phyloP scores from a whole-genome alignment of 176 grass and related monocot genomes.

The Eragrostis nindensis region DNA sequence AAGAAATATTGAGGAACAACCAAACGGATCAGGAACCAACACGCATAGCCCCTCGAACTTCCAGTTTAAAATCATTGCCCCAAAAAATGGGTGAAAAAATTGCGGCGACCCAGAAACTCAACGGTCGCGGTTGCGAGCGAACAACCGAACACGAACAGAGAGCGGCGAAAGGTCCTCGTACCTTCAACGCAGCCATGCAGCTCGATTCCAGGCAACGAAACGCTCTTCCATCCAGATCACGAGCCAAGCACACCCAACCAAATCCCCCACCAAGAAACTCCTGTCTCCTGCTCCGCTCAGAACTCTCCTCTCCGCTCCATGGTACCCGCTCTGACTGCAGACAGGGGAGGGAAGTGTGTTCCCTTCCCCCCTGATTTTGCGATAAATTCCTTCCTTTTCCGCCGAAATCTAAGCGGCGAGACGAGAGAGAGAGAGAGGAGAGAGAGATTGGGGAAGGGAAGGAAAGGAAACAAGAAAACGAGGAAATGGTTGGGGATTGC shows the following conservation, averaged over 20 bases:
- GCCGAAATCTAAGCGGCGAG: background rate
- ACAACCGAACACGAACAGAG: background rate
- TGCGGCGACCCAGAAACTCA: background rate
- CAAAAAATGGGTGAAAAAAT: background rate
- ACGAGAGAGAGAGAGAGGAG: background rate
- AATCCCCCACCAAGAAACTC: background rate
- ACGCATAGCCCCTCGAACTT: background rate
- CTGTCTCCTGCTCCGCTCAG: background rate
- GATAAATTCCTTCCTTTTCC: background rate
- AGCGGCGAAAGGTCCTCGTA: background rate
- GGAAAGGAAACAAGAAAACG: background rate
- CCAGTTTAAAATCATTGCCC: background rate
- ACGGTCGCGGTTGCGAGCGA: background rate
- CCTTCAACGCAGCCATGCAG: background rate
- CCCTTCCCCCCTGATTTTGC: background rate
- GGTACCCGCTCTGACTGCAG: background rate
- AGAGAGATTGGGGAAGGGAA: background rate
- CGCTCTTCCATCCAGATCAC: background rate
- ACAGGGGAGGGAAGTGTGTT: background rate
- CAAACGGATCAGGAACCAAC: background rate
- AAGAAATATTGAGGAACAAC: background rate
- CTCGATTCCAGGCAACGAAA: background rate
- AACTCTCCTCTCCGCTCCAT: background rate
- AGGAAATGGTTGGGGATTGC: conserved; percentile 11
- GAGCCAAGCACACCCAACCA: background rate